Evolutionary conservation across 495 filamentous ascomycete genomes (phyloP), one percentile per base, ranked within the genome.

Genomic region (Beverwykella pulmonaria): DNA sequence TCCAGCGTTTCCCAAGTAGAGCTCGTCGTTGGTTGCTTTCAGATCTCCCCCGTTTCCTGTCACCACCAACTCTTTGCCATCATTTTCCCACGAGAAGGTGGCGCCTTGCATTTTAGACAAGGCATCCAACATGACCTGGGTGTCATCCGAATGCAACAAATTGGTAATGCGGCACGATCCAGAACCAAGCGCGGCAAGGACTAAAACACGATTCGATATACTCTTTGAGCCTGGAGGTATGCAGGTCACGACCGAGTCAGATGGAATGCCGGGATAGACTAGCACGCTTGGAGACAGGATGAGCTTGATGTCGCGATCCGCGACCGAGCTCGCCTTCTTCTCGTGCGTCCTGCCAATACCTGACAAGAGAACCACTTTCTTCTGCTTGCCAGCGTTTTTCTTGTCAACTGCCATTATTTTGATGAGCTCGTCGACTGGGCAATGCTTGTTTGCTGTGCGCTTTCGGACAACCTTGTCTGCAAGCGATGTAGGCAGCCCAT

Each of bases 331-430:
- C 10, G 94, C 94, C 76, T 88, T 88, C 50, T 83, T 90, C 76
- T 98, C 94, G 67, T 92, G 78, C 12, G 92, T 92, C 68, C 86
- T 85, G 58, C 94, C 94, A 77, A 99, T 95, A 12, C 89, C 89
- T 0, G 92, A 92, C 22, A 99, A 85, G 7, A 99, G 84, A n/a
- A 97, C 94, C 59, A 98, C 88, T 79, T 95, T 96, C 82, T 98
- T 98, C 77, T 95, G 93, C 34, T 84, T 85, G 1, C 94, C 94
- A 32, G 96, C 89, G 59, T 98, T 98, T 84, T 98, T 98, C 85
- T 98, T 98, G 79, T 98, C 94, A 41, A 98, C 87, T 1, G 87
- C 92, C 94, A 98, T 98, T 75, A 95, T 93, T 62, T 87, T 83
- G 49, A 98, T 80, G 61, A 98, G 76, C 48, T 89, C 85, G 65